Evolutionary conservation across 1,139 yeast genomes (phyloP).

Genomic region (Kodamaea arcana): DNA sequence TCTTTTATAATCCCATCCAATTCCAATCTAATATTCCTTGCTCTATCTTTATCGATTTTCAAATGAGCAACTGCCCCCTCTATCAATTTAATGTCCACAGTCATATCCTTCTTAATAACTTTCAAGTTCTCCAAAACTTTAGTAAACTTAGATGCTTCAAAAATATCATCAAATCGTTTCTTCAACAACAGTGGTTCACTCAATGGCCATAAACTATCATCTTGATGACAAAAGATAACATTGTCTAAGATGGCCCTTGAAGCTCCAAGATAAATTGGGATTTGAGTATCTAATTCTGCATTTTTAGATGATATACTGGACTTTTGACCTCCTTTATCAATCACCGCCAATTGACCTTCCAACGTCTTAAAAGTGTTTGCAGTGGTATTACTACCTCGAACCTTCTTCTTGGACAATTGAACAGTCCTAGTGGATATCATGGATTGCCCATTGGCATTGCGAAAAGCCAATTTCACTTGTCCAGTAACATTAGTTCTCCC

Average conservation of each 20-base stretch:
- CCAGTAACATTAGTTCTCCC: slow-evolving; percentile 80
- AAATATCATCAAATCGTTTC: slow-evolving; percentile 92
- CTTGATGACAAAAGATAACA: slow-evolving; percentile 97
- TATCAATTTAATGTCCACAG: slow-evolving; percentile 66
- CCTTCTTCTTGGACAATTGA: slow-evolving; percentile 61
- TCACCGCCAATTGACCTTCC: slow-evolving; percentile 79
- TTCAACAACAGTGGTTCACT: slow-evolving; percentile 87
- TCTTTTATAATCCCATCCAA: slow-evolving; percentile 42
- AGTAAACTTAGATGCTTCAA: slow-evolving; percentile 90
- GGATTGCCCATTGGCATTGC: slow-evolving; percentile 64
- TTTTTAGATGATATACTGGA: slow-evolving; percentile 78
- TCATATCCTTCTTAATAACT: slow-evolving; percentile 69
- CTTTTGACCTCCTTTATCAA: slow-evolving; percentile 56
- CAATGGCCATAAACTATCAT: slow-evolving; percentile 94
- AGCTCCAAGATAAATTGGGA: slow-evolving; percentile 83
- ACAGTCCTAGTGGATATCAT: slow-evolving; percentile 87
- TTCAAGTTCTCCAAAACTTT: slow-evolving; percentile 84
- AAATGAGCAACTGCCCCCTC: slow-evolving; percentile 77
- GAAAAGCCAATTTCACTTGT: slow-evolving; percentile 84
- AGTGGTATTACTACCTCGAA: slow-evolving; percentile 24
- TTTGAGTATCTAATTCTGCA: slow-evolving; percentile 77
- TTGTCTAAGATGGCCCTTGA: slow-evolving; percentile 84
- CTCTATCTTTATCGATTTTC: slow-evolving; percentile 68
- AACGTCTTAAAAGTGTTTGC: slow-evolving; percentile 75
- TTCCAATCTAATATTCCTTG: slow-evolving; percentile 51